Conservation (phyloP, 1,139 yeast species). For the Pichia sp. region DNA sequence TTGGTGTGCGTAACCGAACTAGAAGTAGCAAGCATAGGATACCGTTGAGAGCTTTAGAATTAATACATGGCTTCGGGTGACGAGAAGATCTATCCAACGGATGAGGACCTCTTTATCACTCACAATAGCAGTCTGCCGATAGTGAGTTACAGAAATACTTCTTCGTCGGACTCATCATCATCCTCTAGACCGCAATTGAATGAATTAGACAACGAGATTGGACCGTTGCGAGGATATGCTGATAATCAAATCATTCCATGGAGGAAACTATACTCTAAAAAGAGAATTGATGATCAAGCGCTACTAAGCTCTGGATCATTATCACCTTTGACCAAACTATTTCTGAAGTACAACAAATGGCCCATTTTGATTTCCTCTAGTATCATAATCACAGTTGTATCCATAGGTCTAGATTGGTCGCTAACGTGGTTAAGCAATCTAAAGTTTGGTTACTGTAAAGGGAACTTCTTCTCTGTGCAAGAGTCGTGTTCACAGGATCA, state of each 20-base stretch:
- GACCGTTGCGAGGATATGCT: constrained; percentile 1
- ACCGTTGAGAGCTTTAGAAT: too few relatives aligned
- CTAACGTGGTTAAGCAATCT: constrained; percentile 61
- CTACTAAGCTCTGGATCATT: constrained; percentile 2
- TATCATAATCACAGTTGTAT: constrained; percentile 48
- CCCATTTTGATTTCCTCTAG: constrained; percentile 49
- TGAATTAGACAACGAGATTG: too few relatives aligned
- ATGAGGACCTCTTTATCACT: constrained; percentile 7
- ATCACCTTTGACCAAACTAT: constrained; percentile 3
- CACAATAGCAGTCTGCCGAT: too few relatives aligned
- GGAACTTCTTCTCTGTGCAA: constrained; percentile 29
- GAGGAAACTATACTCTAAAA: constrained; percentile 9
- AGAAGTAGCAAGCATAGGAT: too few relatives aligned
- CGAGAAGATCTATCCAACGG: constrained; percentile 10
- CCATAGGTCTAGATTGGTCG: constrained; percentile 53
- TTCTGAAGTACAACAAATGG: constrained; percentile 42
- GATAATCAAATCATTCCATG: constrained; percentile 12
- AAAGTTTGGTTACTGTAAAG: constrained; percentile 41
- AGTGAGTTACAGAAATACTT: too few relatives aligned
- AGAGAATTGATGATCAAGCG: constrained; percentile 5
- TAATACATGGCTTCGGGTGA: too few relatives aligned
- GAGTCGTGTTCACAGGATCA: constrained; percentile 29
- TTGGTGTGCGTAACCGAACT: too few relatives aligned
- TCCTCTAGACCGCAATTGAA: too few relatives aligned
- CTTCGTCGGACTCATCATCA: too few relatives aligned